Conservation (phyloP, 768 basidiomycete species). For the Paxillus ammoniavirescens region DNA sequence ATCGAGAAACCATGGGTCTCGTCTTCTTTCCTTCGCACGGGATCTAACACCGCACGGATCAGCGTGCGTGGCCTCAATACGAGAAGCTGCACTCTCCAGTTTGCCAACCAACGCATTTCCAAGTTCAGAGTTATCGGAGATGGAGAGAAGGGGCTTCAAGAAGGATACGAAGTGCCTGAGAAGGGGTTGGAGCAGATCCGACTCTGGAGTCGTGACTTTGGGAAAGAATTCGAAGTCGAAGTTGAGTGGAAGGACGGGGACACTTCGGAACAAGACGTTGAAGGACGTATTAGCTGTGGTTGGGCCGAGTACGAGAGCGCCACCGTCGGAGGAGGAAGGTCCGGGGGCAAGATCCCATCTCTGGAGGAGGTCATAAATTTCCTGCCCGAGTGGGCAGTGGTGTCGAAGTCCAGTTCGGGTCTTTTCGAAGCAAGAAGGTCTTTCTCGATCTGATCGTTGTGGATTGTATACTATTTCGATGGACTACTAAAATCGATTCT, state of each 20-base stretch:
- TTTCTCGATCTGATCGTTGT: conserved; percentile 19
- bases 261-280: conserved; percentile 11
- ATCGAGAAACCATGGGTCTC: conserved; percentile 40
- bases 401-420: conserved; percentile 53
- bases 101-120: conserved; percentile 46
- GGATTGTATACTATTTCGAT: background rate
- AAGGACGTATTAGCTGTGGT: conserved; percentile 56
- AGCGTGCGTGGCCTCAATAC: conserved; percentile 57
- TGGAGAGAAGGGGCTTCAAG: conserved; percentile 37
- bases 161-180: conserved; percentile 37
- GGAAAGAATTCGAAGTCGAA: conserved; percentile 49
- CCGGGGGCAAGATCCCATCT: conserved; percentile 57
- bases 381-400: conserved; percentile 67
- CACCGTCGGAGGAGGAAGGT: conserved; percentile 43
- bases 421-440: conserved; percentile 50
- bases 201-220: conserved; percentile 66
- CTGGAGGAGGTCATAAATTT: conserved; percentile 64
- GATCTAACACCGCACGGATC: conserved; percentile 46
- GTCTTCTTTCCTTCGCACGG: conserved; percentile 39
- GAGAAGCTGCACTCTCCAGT: conserved; percentile 59
- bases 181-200: conserved; percentile 40
- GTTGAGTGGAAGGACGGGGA: conserved; percentile 43
- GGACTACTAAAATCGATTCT: background rate
- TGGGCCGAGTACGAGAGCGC: conserved; percentile 70
- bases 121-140: conserved; percentile 40